Evolutionary conservation across 2,329 filamentous ascomycete species (phyloP), one percentile per base, ranked within the genome.

Genomic region (Hypoxylon sp.): DNA sequence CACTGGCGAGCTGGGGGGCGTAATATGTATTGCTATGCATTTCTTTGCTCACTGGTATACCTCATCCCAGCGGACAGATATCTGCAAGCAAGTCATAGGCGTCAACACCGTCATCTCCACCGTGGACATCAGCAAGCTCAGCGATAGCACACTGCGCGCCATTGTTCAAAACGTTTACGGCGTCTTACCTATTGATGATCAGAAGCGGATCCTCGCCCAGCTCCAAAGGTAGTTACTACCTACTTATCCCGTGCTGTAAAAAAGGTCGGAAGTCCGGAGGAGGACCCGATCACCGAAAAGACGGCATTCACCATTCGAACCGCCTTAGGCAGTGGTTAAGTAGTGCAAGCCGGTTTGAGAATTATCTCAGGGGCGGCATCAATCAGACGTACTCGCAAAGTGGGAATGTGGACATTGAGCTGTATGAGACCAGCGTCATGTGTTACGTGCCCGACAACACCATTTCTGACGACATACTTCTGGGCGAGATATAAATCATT

Each of bases 111-210:
- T 49, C 5, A 25, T 25, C 28, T 49, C 46, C 46, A 30, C 46
- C 6, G 46, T 49, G 23, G 46, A 49, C n/a, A 25, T 30, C 25
- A 49, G 13, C 23, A 49, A 30, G n/a, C 46, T 49, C 23, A 28
- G 23, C 21, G 46, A 49, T 7, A 30, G 23, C 23, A 49, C 46
- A 14, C 14, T 49, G 6, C 46, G 46, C 5, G 28, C 23, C 28
- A 49, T 49, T 30, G 46, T 49, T 14, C 46, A 49, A 19, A 49
- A 49, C 13, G 28, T 30, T n/a, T 49, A 49, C 46, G 28, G 46
- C n/a, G 6, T 13, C 23, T 49, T 30, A 7, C 46, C 46, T 3
- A 17, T 30, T n/a, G 46, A 49, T 28, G 46, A 25, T 17, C 46
- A 49, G 46, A 28, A 49, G 11, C 23, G 28, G 46, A 49, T 49